Evolutionary conservation across 805 yeast genomes (phyloP), one percentile per base, ranked within the genome.

Genomic region (Candida montana): DNA sequence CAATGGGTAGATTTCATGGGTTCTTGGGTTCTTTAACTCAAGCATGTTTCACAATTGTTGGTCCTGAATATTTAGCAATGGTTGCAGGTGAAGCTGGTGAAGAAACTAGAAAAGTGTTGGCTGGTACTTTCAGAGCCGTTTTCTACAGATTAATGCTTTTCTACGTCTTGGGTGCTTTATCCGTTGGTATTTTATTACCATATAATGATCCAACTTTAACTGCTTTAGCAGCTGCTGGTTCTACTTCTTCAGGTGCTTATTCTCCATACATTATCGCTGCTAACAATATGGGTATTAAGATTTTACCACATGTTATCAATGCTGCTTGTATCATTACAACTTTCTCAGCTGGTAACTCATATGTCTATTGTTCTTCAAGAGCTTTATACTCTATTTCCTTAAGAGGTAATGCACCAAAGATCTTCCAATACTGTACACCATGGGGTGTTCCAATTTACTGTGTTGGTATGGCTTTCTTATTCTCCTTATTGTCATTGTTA

Each of bases 41-140:
- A 48, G 93, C 91, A 12, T 66, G 81, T 29, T 86, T 83, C 56
- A 81, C 90, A 9, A 75, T 83, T 50, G 83, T 83, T 9, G 95
- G 93, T 1, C 91, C 95, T 2, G 95, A 86, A 59, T 83, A 83
- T 52, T 75, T 86, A 29, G 73, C 89, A 1, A 79, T 83, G 82
- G 75, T 84, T 19, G 91, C 93, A 8, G 86, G 91, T 37, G 95
- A 86, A 58, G 72, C 80, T 13, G 77, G 83, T 11, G 65, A 71
- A 38, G 71, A 78, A 52, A 90, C 93, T 9, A 71, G 93, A 40
- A 74, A 74, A 43, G 77, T 76, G 11, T 62, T 87, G 56, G 86
- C 90, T 9, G 69, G 68, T 21, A 91, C 93, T 0, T 83, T 79
- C 65, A 79, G 75, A 49, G 79, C 81, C 40, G 87, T 85, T 17